Evolutionary conservation across 805 yeast species (phyloP).

Genomic region (Wickerhamomyces sydowiorum): DNA sequence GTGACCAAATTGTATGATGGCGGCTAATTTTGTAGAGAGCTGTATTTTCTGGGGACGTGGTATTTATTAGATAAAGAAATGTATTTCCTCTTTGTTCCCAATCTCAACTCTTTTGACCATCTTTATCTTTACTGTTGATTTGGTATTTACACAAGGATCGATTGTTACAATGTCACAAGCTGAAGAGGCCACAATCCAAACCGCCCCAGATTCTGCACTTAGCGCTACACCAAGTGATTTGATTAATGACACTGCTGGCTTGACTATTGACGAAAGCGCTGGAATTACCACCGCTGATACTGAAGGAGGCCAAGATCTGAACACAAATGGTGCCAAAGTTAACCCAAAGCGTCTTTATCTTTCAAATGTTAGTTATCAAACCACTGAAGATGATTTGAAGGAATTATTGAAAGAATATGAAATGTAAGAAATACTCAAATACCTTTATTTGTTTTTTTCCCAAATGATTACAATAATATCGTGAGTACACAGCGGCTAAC

Average conservation of each 20-base stretch:
- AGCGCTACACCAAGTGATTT: background rate
- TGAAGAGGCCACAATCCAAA: background rate
- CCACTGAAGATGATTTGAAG: conserved; percentile 48
- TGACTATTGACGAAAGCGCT: conserved; percentile 1
- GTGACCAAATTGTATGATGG: too few relatives aligned
- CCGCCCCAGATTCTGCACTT: background rate
- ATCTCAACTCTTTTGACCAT: too few relatives aligned
- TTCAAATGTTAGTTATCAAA: conserved; percentile 45
- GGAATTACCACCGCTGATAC: background rate
- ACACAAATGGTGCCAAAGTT: conserved; percentile 1
- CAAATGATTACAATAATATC: conserved; percentile 1
- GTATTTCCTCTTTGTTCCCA: too few relatives aligned
- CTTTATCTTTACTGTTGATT: too few relatives aligned
- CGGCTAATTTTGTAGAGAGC: too few relatives aligned
- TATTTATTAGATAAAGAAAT: too few relatives aligned
- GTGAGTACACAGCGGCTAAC: conserved; percentile 2
- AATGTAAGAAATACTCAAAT: conserved; percentile 35
- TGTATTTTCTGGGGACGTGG: too few relatives aligned
- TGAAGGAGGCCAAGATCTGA: background rate
- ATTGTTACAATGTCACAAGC: background rate
- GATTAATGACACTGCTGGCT: background rate
- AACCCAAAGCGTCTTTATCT: conserved; percentile 39
- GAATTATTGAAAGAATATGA: conserved; percentile 38
- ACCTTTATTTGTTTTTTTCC: background rate
- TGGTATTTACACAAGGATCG: background rate